Evolutionary conservation across 2,329 filamentous ascomycete species (phyloP), one percentile per base, ranked within the genome.

Genomic region (Berkeleyomyces rouxiae): DNA sequence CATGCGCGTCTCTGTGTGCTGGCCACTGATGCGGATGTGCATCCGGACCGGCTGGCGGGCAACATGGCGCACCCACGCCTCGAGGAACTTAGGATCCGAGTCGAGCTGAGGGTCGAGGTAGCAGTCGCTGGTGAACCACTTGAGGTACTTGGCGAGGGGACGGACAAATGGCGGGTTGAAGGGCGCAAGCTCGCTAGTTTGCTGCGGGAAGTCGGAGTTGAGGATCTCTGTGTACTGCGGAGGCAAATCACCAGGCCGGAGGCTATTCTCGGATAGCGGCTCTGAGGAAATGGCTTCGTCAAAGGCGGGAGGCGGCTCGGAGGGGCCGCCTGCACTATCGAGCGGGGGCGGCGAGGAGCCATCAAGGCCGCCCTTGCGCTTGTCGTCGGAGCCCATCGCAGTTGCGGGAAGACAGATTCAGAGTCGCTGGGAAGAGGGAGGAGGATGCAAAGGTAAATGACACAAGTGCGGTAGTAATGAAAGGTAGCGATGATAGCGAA

Each of bases 41-140:
- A 78, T 77, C n/a, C 79, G 75, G 0, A 82, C 81, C 3, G 82
- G 81, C 7, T 74, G 69, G 37, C 67, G 68, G 36, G 79, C 74
- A 55, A 79, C 76, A 5, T 70, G 67, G 0, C 67, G 67, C 65
- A 83, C 71, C 66, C 79, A 75, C 10, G 69, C 64, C 63, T 78
- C 72, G 23, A 84, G 74, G 33, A 73, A 71, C 3, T 68, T 66
- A 2, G 73, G 71, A 51, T 80, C 75, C 6, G 69, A 68, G 66
- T 80, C 78, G 42, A 82, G 74, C 16, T 72, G 71, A 36, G 67
- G 67, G 65, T 77, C 72, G 61, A 82, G 68, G 68, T 76, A 80
- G 67, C 70, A 75, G 44, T 58, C 7, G n/a, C 36, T 63, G 43
- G 49, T 40, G 23, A 62, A 64, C 59, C 63, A 64, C 36, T 58